Conservation (phyloP, 805 yeast genomes). For the Saccharomyces kudriavzevii region DNA sequence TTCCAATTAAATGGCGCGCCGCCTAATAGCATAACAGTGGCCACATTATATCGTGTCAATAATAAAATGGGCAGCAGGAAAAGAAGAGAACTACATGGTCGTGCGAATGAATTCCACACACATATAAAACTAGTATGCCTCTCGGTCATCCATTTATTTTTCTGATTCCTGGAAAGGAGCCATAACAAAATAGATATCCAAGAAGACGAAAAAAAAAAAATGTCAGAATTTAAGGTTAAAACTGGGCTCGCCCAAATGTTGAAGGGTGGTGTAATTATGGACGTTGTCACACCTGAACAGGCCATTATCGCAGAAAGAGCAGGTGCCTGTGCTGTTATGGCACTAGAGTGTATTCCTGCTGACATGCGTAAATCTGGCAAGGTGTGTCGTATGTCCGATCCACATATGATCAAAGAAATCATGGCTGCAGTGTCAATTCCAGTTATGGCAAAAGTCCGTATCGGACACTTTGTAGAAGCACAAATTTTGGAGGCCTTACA, state of each 20-base stretch:
- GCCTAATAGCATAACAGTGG: too few species aligned
- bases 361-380: conserved; percentile 77
- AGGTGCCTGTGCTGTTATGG: conserved; percentile 88
- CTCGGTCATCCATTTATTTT: too few species aligned
- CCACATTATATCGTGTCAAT: too few species aligned
- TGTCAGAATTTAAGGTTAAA: conserved; percentile 43
- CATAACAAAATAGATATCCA: neutral
- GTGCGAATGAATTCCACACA: too few species aligned
- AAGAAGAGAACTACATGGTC: too few species aligned
- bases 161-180: too few species aligned
- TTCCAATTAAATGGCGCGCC: too few species aligned
- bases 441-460: conserved; percentile 81
- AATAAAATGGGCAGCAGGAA: too few species aligned
- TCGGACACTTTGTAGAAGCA: conserved; percentile 83
- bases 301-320: conserved; percentile 78
- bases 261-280: conserved; percentile 70
- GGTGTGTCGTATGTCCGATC: conserved; percentile 82
- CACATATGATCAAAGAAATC: conserved; percentile 65
- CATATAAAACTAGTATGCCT: too few species aligned
- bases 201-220: conserved; percentile 1
- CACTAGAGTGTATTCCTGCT: conserved; percentile 75
- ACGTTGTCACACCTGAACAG: conserved; percentile 71
- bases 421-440: conserved; percentile 59
- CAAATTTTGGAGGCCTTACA: conserved; percentile 64
- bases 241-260: conserved; percentile 82